Evolutionary conservation across 495 filamentous ascomycete genomes (phyloP).

Genomic region (Cladorrhinum samala): DNA sequence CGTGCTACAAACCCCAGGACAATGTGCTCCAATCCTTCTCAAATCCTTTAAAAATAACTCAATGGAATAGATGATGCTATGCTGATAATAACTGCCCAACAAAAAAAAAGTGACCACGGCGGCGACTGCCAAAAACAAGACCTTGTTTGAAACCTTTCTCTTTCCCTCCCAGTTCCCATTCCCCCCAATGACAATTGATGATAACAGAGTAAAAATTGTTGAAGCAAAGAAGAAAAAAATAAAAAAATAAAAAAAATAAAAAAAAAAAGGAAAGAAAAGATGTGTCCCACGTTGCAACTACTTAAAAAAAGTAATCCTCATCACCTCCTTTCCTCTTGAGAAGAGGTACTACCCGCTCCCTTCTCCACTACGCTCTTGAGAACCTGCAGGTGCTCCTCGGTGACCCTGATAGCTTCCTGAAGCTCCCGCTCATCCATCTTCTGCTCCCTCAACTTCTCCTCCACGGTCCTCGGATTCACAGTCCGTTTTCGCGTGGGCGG

Average conservation of each 20-base stretch:
- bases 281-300: too few relatives aligned
- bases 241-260: background rate
- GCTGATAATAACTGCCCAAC: too few relatives aligned
- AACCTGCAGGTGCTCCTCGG: slow-evolving; percentile 70
- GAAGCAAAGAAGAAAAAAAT: background rate
- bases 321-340: background rate
- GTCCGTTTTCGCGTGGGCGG: slow-evolving; percentile 30
- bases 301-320: background rate
- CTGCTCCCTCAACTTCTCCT: slow-evolving; percentile 57
- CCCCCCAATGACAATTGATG: too few relatives aligned
- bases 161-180: too few relatives aligned
- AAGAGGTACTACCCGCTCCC: slow-evolving; percentile 20
- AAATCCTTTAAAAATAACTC: too few relatives aligned
- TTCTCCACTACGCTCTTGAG: slow-evolving; percentile 66
- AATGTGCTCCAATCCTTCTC: too few relatives aligned
- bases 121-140: too few relatives aligned
- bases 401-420: slow-evolving; percentile 75
- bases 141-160: too few relatives aligned
- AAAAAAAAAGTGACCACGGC: too few relatives aligned
- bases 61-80: too few relatives aligned
- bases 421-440: slow-evolving; percentile 76
- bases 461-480: slow-evolving; percentile 42
- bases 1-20: too few relatives aligned
- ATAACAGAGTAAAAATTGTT: too few relatives aligned
- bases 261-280: background rate